Base-by-base conservation (phyloP, 495 filamentous ascomycete species). In the Neurospora sp. region DNA sequence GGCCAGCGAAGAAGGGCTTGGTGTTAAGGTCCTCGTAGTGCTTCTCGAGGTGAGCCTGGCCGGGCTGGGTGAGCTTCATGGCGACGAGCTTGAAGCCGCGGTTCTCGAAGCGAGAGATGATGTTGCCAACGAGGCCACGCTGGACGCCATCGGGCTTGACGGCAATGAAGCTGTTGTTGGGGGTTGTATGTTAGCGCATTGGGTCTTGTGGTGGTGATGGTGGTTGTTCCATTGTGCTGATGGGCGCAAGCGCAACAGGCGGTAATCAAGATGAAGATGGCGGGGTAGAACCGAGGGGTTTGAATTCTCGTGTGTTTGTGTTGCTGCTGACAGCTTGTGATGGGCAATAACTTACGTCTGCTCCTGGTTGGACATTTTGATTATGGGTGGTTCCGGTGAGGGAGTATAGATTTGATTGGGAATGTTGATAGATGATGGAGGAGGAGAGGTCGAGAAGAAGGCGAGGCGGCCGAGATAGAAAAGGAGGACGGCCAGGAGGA, bases 121-220 rank as follows among this genome's bases (percentile, higher is more conserved):
- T 98, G 84, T 92, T 89, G 79, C 94, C 96, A 84, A 99, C 85
- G 79, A 99, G 92, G 86, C 96, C 96, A 88, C 96, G 95, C 95
- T 97, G 96, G 88, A 99, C 96, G 84, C 96, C 96, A 86, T 98
- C 94, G 80, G 94, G 94, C 93, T 98, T 98, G 90, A 98, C 92
- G 81, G 94, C 94, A 89, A 98, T 97, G 91, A 98, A 98, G 85
- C 94, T 98, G 79, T 75, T 75, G 27, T 27, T 3, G 5, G 31
- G 31, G 31, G 27, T 31, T 31, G 27, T 31, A 2, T 1, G 27
- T 31, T 31, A 31, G 27, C 27, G 54, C 54, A 66, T 66, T 66
- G 31, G 11, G 69, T 72, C 31, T 23, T 35, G 39, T 23, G 70
- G 54, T 71, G 54, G 71, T 35, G 70, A 31, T 35, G 41, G 69